Evolutionary conservation across 495 filamentous ascomycete species (phyloP).

Genomic region (Hypomontagnella submonticulosa): DNA sequence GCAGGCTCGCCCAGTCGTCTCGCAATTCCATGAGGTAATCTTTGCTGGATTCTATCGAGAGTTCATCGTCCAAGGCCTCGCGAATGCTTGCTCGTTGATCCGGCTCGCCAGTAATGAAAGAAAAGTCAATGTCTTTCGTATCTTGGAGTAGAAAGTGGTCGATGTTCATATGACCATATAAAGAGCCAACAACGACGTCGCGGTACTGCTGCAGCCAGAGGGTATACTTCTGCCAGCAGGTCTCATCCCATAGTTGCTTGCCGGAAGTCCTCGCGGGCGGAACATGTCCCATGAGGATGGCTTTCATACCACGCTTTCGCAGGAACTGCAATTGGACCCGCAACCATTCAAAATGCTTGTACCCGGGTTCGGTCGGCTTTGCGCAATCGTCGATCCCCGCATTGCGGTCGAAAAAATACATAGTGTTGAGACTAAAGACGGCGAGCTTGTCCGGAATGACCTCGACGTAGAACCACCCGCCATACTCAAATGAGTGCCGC

Average conservation of each 20-base stretch:
- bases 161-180: conserved; percentile 98
- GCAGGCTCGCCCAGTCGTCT: conserved; percentile 78
- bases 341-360: conserved; percentile 96
- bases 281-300: conserved; percentile 93
- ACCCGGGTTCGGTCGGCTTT: conserved; percentile 80
- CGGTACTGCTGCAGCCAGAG: conserved; percentile 90
- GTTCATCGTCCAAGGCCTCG: conserved; percentile 61
- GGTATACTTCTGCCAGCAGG: conserved; percentile 98
- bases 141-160: conserved; percentile 98
- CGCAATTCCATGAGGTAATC: conserved; percentile 86
- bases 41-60: conserved; percentile 71
- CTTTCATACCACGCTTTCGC: conserved; percentile 88
- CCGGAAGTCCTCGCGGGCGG: conserved; percentile 84
- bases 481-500: conserved; percentile 88
- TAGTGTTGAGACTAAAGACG: conserved; percentile 94
- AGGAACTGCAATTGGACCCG: conserved; percentile 88
- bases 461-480: conserved; percentile 94
- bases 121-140: conserved; percentile 74
- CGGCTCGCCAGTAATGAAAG: conserved; percentile 58
- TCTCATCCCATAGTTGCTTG: conserved; percentile 89
- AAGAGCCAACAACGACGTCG: conserved; percentile 80
- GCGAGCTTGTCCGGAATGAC: conserved; percentile 88
- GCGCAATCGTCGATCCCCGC: conserved; percentile 91
- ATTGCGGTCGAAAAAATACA: conserved; percentile 96
- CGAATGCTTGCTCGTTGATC: conserved; percentile 41